A percentile compares a stretch with the other conserved stretches of the same genome.
Conservation (phyloP, 2,329 filamentous ascomycete genomes). For the Aspergillus calidoustus region DNA sequence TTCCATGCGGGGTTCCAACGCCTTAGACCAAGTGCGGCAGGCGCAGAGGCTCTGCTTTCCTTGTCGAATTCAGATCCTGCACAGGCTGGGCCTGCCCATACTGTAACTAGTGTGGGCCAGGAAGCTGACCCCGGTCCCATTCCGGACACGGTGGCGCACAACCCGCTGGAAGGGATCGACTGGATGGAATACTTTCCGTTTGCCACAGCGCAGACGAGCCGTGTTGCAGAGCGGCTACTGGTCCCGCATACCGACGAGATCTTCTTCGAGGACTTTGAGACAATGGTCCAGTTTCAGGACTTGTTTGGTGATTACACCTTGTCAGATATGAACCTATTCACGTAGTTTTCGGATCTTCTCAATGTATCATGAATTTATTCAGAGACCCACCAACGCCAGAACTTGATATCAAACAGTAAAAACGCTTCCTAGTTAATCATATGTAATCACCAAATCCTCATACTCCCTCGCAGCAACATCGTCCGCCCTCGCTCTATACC, state of each 20-base stretch:
- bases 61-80: neutral
- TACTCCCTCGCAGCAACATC: slow-evolving; percentile 23
- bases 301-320: slow-evolving; percentile 7
- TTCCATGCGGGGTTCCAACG: slow-evolving; percentile 40
- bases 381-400: neutral
- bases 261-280: slow-evolving; percentile 11
- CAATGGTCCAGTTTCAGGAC: slow-evolving; percentile 17
- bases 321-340: slow-evolving; percentile 7
- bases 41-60: slow-evolving; percentile 4
- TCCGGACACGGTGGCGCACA: neutral
- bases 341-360: neutral
- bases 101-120: neutral
- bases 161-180: slow-evolving; percentile 12
- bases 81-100: neutral
- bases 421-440: neutral
- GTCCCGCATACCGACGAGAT: slow-evolving; percentile 15
- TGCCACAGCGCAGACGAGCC: slow-evolving; percentile 15
- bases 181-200: slow-evolving; percentile 19
- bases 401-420: neutral
- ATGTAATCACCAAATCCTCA: slow-evolving; percentile 15
- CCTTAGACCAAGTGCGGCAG: slow-evolving; percentile 20
- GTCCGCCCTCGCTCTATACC: slow-evolving; percentile 41
- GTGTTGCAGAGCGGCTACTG: slow-evolving; percentile 13
- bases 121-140: neutral
- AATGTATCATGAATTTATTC: neutral